These are phyloP conservation scores for Ceriops zippeliana DNA, from an alignment of 345 rosid genomes.

Conservation along the genomic window DNA sequence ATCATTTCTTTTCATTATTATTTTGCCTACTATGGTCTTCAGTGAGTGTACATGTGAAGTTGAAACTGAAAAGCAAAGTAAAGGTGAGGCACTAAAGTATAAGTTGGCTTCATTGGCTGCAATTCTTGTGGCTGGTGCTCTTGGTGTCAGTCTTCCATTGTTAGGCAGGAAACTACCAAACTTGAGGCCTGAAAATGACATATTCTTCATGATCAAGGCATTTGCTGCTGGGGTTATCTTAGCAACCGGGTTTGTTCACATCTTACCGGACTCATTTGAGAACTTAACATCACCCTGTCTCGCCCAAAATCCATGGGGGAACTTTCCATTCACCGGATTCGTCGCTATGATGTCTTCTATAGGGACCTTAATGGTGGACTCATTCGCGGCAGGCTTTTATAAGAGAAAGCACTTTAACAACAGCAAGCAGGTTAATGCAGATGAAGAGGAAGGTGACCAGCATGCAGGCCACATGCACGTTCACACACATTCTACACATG, in stretches of 20 bases:
- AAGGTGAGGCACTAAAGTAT: constrained; percentile 30
- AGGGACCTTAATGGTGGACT: constrained; percentile 52
- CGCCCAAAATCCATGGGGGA: constrained; percentile 40
- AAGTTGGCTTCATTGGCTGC: constrained; percentile 44
- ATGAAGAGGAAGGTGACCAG: constrained; percentile 31
- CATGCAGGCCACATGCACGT: constrained; percentile 55
- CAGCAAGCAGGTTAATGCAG: constrained; percentile 22
- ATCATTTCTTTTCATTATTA: constrained; percentile 9
- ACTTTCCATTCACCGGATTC: constrained; percentile 55
- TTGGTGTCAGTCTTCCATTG: constrained; percentile 55
- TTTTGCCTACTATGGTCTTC: constrained; percentile 18
- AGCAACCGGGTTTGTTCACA: constrained; percentile 64
- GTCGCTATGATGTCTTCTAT: constrained; percentile 57
- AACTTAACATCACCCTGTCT: constrained; percentile 51
- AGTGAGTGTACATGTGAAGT: constrained; percentile 30
- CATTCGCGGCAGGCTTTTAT: constrained; percentile 47
- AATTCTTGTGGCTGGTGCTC: constrained; percentile 50
- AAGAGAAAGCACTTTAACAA: constrained; percentile 37
- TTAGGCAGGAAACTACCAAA: constrained; percentile 30
- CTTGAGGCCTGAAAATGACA: constrained; percentile 45
- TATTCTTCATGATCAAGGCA: constrained; percentile 59
- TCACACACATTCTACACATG: constrained; percentile 60
- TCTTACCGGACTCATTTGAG: constrained; percentile 59
- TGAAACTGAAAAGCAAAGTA: neutral
- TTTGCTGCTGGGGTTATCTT: constrained; percentile 68